These are phyloP conservation scores for Carex littledalei DNA, from an alignment of 176 grass and related monocot species.

Conservation along the genomic window DNA sequence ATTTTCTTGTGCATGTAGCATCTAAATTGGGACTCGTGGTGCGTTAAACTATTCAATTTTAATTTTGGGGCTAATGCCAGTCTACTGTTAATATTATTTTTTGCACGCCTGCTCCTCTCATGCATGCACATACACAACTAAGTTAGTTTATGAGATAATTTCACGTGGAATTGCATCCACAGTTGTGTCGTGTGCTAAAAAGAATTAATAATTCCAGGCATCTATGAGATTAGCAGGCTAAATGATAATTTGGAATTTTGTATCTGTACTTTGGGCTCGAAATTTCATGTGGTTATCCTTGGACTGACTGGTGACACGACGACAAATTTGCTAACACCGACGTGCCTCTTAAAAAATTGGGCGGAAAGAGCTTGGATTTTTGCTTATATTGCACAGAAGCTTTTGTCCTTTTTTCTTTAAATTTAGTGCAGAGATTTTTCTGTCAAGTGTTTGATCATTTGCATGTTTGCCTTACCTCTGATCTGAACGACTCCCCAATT, in stretches of 20 bases:
- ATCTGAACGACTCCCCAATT: no score
- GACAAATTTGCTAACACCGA: constrained; percentile 4
- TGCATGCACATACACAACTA: not conserved
- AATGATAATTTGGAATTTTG: constrained; percentile 17
- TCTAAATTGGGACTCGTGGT: constrained; percentile 12
- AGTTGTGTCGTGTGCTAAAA: constrained; percentile 11
- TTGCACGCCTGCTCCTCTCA: constrained; percentile 11
- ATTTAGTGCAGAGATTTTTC: no score
- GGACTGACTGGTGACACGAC: not conserved
- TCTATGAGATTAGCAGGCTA: constrained; percentile 2
- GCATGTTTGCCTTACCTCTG: no score
- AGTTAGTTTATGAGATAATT: constrained; percentile 1
- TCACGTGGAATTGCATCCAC: not conserved
- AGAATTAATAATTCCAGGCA: not conserved
- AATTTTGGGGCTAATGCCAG: not conserved
- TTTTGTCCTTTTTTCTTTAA: not conserved
- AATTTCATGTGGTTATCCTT: constrained; percentile 9
- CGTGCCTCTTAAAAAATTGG: not conserved
- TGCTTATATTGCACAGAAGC: not conserved
- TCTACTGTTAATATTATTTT: not conserved
- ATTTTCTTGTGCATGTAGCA: not conserved
- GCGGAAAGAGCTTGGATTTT: not conserved
- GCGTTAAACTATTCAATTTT: not conserved
- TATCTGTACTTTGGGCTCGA: constrained; percentile 22
- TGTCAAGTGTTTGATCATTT: not conserved